phyloP scores from a whole-genome alignment of 2,329 filamentous ascomycete genomes.

The Lojkania enalia region DNA sequence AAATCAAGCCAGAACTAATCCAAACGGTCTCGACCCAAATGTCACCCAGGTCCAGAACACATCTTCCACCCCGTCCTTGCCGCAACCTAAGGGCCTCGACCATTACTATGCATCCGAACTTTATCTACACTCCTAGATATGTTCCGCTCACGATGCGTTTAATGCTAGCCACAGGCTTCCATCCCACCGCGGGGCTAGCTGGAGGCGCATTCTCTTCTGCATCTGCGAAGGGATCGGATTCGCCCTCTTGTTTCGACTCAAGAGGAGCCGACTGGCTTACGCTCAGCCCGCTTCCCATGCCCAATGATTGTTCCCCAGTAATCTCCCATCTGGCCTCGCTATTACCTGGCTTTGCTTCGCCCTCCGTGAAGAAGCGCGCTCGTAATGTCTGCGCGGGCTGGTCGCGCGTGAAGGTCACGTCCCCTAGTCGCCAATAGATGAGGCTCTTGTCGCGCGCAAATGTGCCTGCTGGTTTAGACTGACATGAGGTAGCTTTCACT shows the following conservation, averaged over 20 bases:
- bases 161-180: conserved; percentile 39
- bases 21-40: no score
- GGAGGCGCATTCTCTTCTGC: conserved; percentile 47
- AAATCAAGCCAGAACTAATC: no score
- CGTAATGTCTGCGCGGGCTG: conserved; percentile 72
- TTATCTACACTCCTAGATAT: conserved; percentile 39
- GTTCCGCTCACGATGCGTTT: conserved; percentile 45
- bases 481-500: conserved; percentile 66
- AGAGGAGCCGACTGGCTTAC: conserved; percentile 47
- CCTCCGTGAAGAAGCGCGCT: conserved; percentile 77
- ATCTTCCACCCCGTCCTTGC: no score
- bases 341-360: conserved; percentile 70
- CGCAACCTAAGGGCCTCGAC: no score
- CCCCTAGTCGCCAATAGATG: conserved; percentile 79
- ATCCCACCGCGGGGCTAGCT: conserved; percentile 29
- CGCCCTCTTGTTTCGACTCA: conserved; percentile 46
- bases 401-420: conserved; percentile 67
- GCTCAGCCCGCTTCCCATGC: conserved; percentile 66
- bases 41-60: no score
- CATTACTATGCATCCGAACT: no score
- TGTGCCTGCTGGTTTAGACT: conserved; percentile 78
- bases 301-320: conserved; percentile 51
- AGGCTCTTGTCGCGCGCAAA: conserved; percentile 76
- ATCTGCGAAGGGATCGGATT: conserved; percentile 73
- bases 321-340: conserved; percentile 86